phyloP scores from a whole-genome alignment of 306 rosid genomes.

The Castanea sativa region DNA sequence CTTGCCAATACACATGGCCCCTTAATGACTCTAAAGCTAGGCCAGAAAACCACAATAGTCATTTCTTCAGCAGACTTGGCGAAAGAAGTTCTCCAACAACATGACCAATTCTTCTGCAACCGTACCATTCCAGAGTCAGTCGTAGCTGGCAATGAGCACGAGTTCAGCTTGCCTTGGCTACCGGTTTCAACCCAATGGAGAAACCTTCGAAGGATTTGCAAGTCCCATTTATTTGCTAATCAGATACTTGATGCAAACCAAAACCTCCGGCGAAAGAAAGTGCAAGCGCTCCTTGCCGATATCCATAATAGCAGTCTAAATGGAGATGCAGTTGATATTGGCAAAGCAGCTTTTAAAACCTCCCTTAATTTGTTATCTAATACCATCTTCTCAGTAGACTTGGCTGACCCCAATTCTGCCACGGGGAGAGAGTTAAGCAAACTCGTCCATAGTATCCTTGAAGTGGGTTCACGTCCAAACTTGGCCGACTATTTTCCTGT shows the following conservation, averaged over 20 bases:
- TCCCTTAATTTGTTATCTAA: constrained; percentile 9
- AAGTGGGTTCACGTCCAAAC: not conserved
- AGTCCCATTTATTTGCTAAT: not conserved
- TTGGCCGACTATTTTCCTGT: not conserved
- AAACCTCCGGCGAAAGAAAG: not conserved
- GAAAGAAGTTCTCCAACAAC: too few species aligned
- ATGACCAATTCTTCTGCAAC: too few species aligned
- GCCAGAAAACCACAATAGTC: too few species aligned
- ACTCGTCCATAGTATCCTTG: not conserved
- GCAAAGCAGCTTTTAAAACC: constrained; percentile 8
- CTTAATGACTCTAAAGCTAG: too few species aligned
- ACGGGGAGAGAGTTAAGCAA: not conserved
- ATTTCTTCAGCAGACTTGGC: too few species aligned
- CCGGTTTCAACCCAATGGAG: not conserved
- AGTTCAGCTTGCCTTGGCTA: too few species aligned
- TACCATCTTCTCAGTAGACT: constrained; percentile 9
- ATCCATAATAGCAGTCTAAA: not conserved
- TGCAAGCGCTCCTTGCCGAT: not conserved
- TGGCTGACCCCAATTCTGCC: not conserved
- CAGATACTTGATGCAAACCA: not conserved
- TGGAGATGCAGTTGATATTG: constrained; percentile 10
- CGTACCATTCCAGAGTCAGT: too few species aligned
- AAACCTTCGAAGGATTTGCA: not conserved
- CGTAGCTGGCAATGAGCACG: too few species aligned
- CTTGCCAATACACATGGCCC: too few species aligned